Base-by-base conservation (phyloP, 2,329 filamentous ascomycete genomes). In the Apiospora pterosperma region DNA sequence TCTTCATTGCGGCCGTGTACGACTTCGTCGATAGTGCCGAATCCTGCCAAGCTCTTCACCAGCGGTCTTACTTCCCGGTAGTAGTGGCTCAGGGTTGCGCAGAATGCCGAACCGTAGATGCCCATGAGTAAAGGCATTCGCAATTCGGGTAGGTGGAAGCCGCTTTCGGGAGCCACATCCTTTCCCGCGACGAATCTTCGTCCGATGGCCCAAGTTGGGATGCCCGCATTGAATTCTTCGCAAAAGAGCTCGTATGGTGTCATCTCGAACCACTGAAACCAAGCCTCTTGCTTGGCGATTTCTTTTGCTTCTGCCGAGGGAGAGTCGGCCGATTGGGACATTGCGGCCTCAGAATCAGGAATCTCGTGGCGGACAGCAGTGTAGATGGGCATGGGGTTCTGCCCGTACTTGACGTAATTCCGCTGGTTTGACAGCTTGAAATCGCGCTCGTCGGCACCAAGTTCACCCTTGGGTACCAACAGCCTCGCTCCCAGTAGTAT, bases 261-360 rank as follows among this genome's bases (percentile, higher is more conserved):
- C 72, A 95, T 91, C 73, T 99, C 96, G 70, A 96, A 97, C 95
- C 96, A 98, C 72, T 99, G 95, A 72, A 98, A 99, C 92, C 94
- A 98, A 2, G 93, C 85, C 72, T 96, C 91, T 66, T 84, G 83
- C 72, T 79, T 87, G 12, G 85, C 81, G 61, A 80, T 76, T 68
- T 82, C 80, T 69, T 88, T 85, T 0, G 80, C 82, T 23, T 79
- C 77, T 65, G 89, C 83, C 0, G 81, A 78, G 59, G 72, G 74
- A 19, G 66, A 68, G 2, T 67, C 73, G 63, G 70, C 73, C 5
- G 70, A 73, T 67, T 76, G 78, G 39, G 77, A 78, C 8, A 69
- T 70, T 1, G 77, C 73, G 52, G 80, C 78, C 55, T 84, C 84
- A 8, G 88, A 76, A 8, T 89, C 80, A 0, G 95, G 96, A 28